Base-by-base conservation (phyloP, 2,329 filamentous ascomycete species). In the Metarhizium rileyi region DNA sequence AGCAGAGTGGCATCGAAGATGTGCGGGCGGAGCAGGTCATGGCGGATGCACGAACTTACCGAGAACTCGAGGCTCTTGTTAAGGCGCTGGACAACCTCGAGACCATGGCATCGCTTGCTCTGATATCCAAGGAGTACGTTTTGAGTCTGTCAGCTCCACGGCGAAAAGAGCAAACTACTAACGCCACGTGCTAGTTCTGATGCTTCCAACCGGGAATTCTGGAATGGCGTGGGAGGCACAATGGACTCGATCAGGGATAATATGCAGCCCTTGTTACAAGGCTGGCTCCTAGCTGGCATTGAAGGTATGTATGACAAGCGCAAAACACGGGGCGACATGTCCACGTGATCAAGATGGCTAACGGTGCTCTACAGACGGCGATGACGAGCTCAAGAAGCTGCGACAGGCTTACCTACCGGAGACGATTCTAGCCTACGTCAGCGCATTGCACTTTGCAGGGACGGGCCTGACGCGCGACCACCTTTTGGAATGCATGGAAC, bases 401-500 rank as follows among this genome's bases (percentile, higher is more conserved):
- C 82, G 90, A 56, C 77, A 81, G 49, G 78, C 80, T 0, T 97
- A 95, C 66, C 75, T 98, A 3, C 90, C 93, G 2, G 90, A 96
- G 63, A 78, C 87, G 18, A 74, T 95, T 40, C 76, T 98, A 46
- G 87, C 86, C 3, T 96, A 93, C 64, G 81, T 93, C 62, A 84
- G 80, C 59, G 83, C 86, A 1, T 72, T 97, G 46, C 86, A 94
- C 63, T 86, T 86, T 61, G 85, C 86, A 0, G 89, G 88, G 3
- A 83, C 81, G 44, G 76, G 80, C 45, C 71, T 94, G 41, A 84
- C 82, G 43, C 82, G 89, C 41, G 87, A 91, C 51, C 79, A 85
- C 56, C 74, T 95, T 18, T 76, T 93, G 25, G 83, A 91, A 61
- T 87, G 84, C 59, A 91, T 98, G 86, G 87, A 95, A 52, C 73